phyloP scores from a whole-genome alignment of 176 grass and related monocot genomes.

The Melocanna baccifera region DNA sequence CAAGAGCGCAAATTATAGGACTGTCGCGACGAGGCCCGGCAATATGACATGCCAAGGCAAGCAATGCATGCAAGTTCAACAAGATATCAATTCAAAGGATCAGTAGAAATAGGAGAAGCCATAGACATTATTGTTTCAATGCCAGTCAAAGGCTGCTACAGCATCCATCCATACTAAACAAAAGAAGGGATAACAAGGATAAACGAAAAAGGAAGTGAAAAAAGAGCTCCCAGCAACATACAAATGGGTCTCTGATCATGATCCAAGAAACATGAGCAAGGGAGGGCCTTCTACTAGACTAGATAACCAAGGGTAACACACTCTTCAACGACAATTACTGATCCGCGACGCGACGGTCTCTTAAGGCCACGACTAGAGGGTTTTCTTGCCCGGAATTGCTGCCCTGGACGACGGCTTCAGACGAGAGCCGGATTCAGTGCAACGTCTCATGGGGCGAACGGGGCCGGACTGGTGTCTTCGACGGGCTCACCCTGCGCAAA shows the following conservation, averaged over 20 bases:
- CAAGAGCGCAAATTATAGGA: too few relatives aligned
- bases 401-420: slow-evolving; percentile 49
- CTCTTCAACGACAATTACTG: slow-evolving; percentile 56
- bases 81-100: background rate
- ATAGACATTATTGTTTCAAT: slow-evolving; percentile 37
- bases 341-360: slow-evolving; percentile 35
- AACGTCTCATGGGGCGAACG: slow-evolving; percentile 47
- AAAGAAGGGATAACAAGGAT: slow-evolving; percentile 12
- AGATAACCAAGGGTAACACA: slow-evolving; percentile 46
- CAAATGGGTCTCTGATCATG: slow-evolving; percentile 32
- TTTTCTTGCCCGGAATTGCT: slow-evolving; percentile 41
- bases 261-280: slow-evolving; percentile 38
- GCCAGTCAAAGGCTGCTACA: slow-evolving; percentile 46
- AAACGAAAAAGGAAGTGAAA: slow-evolving; percentile 5
- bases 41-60: background rate
- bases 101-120: slow-evolving; percentile 3
- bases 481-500: slow-evolving; percentile 80
- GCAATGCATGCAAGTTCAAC: background rate
- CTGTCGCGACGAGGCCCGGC: background rate
- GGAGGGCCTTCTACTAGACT: slow-evolving; percentile 45
- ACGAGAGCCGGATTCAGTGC: slow-evolving; percentile 40
- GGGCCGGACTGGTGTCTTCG: slow-evolving; percentile 85
- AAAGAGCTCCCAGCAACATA: slow-evolving; percentile 29
- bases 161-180: slow-evolving; percentile 41
- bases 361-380: slow-evolving; percentile 42